phyloP scores from a whole-genome alignment of 495 filamentous ascomycete genomes.

The Neurospora sp. region DNA sequence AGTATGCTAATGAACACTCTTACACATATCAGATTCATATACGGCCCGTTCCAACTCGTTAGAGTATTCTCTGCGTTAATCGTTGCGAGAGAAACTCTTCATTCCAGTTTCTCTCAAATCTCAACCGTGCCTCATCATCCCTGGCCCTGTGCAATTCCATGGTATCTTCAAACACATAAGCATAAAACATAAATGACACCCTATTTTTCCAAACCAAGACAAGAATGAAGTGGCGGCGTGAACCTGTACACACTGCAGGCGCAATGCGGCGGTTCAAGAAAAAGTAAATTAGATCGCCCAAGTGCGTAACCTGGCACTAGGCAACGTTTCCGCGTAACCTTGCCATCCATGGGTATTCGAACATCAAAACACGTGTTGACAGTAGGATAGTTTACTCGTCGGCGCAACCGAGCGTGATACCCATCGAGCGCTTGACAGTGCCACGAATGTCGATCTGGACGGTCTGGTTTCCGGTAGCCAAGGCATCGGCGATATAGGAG shows the following conservation, averaged over 20 bases:
- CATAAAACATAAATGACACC: not conserved
- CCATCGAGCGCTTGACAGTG: slow-evolving; percentile 13
- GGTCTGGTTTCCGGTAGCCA: slow-evolving; percentile 25
- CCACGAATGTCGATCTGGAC: slow-evolving; percentile 25
- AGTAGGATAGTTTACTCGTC: not conserved
- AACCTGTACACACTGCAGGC: not conserved
- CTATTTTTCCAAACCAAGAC: not conserved
- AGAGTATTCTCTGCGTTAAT: not conserved
- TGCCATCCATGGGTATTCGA: not conserved
- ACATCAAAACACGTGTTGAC: not conserved
- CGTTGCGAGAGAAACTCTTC: not conserved
- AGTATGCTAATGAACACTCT: not conserved
- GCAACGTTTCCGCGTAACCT: not conserved
- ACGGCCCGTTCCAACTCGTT: not conserved
- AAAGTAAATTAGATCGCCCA: not conserved
- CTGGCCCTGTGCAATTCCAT: not conserved
- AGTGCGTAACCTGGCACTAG: not conserved
- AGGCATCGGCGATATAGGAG: slow-evolving; percentile 47
- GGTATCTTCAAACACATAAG: slow-evolving; percentile 5
- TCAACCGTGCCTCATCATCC: not conserved
- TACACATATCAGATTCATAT: not conserved
- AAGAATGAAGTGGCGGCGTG: not conserved
- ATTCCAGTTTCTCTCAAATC: not conserved
- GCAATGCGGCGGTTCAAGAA: not conserved
- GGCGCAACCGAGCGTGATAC: slow-evolving; percentile 12